A percentile compares a stretch with the other conserved stretches of the same genome.
These are phyloP conservation scores for Mycena rosella DNA, from an alignment of 768 basidiomycete species.

Conservation along the genomic window DNA sequence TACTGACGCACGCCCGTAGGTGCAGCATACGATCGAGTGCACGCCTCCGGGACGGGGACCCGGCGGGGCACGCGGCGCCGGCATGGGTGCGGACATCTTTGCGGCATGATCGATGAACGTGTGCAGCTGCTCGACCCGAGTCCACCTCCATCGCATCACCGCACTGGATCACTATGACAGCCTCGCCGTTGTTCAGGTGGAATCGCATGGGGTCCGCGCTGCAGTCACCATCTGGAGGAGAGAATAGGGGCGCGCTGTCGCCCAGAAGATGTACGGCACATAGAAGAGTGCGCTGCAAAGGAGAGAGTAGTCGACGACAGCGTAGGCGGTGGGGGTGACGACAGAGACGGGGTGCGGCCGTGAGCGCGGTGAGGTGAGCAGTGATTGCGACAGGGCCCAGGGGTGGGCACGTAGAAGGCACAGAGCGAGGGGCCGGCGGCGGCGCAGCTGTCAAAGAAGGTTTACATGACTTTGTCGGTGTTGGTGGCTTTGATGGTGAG, in stretches of 20 bases:
- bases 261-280: slow-evolving; percentile 35
- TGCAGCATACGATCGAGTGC: slow-evolving; percentile 30
- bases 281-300: slow-evolving; percentile 42
- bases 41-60: slow-evolving; percentile 11
- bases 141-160: slow-evolving; percentile 37
- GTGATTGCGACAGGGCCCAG: slow-evolving; percentile 36
- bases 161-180: slow-evolving; percentile 31
- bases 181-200: slow-evolving; percentile 11
- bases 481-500: slow-evolving; percentile 40
- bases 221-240: slow-evolving; percentile 12
- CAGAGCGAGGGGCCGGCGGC: slow-evolving; percentile 42
- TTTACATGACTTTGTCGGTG: slow-evolving; percentile 40
- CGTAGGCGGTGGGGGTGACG: slow-evolving; percentile 36
- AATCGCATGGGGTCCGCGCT: not conserved
- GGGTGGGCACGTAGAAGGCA: slow-evolving; percentile 41
- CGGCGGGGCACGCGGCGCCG: slow-evolving; percentile 10
- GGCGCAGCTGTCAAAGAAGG: slow-evolving; percentile 41
- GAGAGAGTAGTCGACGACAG: slow-evolving; percentile 42
- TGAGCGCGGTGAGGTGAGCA: slow-evolving; percentile 37
- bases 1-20: slow-evolving; percentile 9
- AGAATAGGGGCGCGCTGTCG: slow-evolving; percentile 38
- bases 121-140: slow-evolving; percentile 30
- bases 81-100: slow-evolving; percentile 34
- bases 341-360: slow-evolving; percentile 39
- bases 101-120: slow-evolving; percentile 24